Evolutionary conservation across 2,329 filamentous ascomycete species (phyloP).

Genomic region (Fusarium nurragi): DNA sequence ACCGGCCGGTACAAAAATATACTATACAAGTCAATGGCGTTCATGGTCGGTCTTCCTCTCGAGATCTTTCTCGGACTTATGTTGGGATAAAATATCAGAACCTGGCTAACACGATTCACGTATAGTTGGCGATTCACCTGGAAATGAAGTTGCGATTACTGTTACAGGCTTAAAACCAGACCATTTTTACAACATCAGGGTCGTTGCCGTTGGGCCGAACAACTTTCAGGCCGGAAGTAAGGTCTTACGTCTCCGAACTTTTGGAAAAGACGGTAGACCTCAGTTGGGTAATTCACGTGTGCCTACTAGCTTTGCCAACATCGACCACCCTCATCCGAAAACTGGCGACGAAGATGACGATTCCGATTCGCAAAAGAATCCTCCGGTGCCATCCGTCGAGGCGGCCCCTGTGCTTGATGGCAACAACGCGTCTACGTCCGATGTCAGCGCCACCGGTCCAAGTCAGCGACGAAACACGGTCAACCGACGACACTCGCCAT

Average conservation of each 20-base stretch:
- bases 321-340: slow-evolving; percentile 57
- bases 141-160: slow-evolving; percentile 71
- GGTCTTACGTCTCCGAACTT: slow-evolving; percentile 85
- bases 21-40: slow-evolving; percentile 94
- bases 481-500: slow-evolving; percentile 80
- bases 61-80: background rate
- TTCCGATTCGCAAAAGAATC: slow-evolving; percentile 57
- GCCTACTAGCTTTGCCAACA: slow-evolving; percentile 64
- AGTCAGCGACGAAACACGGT: slow-evolving; percentile 62
- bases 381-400: slow-evolving; percentile 67
- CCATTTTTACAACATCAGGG: slow-evolving; percentile 91
- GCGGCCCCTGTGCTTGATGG: slow-evolving; percentile 69
- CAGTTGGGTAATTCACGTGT: slow-evolving; percentile 65
- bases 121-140: slow-evolving; percentile 80
- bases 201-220: slow-evolving; percentile 88
- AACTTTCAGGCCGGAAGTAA: slow-evolving; percentile 92
- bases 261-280: slow-evolving; percentile 70
- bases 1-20: slow-evolving; percentile 81
- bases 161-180: slow-evolving; percentile 87
- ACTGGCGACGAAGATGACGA: slow-evolving; percentile 57
- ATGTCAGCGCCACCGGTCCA: slow-evolving; percentile 61
- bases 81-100: background rate
- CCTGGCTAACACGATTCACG: slow-evolving; percentile 25
- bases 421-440: slow-evolving; percentile 69
- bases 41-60: slow-evolving; percentile 69